Evolutionary conservation across 306 rosid species (phyloP).

Genomic region (Quercus parvula): DNA sequence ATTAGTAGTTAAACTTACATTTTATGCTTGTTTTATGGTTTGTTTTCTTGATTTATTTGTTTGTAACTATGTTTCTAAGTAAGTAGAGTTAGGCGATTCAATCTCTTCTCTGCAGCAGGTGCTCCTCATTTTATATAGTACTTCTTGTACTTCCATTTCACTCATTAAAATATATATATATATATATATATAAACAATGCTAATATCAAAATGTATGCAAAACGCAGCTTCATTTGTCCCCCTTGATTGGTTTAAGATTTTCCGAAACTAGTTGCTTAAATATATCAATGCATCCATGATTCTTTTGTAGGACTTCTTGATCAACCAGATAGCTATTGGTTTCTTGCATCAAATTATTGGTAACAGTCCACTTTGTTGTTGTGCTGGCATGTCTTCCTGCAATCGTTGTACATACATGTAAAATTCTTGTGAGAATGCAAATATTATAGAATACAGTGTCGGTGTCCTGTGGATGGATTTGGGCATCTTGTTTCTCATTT

Average conservation of each 20-base stretch:
- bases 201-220: not conserved
- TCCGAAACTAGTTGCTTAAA: not conserved
- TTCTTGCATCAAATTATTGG: not conserved
- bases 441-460: not conserved
- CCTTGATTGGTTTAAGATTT: not conserved
- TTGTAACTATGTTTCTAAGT: not conserved
- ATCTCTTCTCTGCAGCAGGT: not conserved
- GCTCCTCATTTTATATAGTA: not conserved
- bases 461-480: constrained; percentile 6
- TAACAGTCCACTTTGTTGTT: not conserved
- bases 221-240: not conserved
- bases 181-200: not conserved
- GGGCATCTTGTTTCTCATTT: constrained; percentile 1
- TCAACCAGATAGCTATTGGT: not conserved
- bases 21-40: not conserved
- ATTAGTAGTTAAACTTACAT: not conserved
- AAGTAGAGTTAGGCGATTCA: not conserved
- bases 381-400: not conserved
- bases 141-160: not conserved
- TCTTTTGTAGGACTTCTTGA: not conserved
- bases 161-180: too few species aligned
- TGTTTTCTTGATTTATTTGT: not conserved
- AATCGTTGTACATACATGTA: not conserved
- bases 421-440: not conserved
- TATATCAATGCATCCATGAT: not conserved